Conservation (phyloP, 2,329 filamentous ascomycete species). For the Aspergillus sp. region DNA sequence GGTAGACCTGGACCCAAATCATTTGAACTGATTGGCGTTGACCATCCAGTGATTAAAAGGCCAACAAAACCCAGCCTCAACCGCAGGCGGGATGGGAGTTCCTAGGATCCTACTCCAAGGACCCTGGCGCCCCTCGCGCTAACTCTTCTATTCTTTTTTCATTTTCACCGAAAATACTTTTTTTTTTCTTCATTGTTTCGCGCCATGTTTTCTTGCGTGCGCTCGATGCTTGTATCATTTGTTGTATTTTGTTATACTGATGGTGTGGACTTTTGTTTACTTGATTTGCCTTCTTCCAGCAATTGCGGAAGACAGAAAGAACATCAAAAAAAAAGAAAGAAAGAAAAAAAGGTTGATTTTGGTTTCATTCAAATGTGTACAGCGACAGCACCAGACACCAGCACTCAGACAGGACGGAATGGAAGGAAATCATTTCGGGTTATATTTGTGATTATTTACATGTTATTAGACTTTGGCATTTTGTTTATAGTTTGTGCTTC, state of each 20-base stretch:
- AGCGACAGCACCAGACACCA: slow-evolving; percentile 3
- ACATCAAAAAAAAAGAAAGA: neutral
- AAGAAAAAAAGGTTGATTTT: slow-evolving; percentile 1
- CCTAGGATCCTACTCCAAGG: neutral
- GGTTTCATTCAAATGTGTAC: neutral
- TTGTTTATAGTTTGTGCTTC: neutral
- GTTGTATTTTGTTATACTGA: slow-evolving; percentile 1
- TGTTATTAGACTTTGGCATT: neutral
- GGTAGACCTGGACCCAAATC: neutral
- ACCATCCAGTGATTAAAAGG: neutral
- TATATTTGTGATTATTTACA: neutral
- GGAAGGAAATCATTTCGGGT: slow-evolving; percentile 4
- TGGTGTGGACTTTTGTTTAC: neutral
- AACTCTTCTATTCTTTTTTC: neutral
- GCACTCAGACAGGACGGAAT: slow-evolving; percentile 7
- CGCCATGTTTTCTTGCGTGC: neutral
- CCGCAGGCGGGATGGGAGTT: neutral
- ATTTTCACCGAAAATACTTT: neutral
- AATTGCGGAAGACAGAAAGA: neutral
- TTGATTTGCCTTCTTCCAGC: neutral
- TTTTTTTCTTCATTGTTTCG: neutral
- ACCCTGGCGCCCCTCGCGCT: neutral
- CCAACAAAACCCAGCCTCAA: neutral
- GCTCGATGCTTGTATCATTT: slow-evolving; percentile 6
- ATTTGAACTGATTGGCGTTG: neutral